Base-by-base conservation (phyloP, 2,329 filamentous ascomycete species). In the Scytalidium lignicola region DNA sequence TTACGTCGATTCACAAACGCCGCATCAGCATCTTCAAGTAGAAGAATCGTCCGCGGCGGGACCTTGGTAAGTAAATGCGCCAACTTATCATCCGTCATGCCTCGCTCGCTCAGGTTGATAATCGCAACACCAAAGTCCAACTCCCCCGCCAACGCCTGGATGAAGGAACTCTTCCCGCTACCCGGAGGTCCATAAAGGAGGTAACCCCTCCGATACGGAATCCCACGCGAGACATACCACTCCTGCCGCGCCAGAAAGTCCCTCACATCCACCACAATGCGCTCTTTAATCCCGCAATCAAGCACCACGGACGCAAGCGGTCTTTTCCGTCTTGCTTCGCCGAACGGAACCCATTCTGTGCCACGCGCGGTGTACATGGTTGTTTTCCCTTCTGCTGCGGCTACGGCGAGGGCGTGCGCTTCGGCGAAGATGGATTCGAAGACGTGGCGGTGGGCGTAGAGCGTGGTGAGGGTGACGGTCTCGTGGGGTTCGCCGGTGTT, bases 351-450 rank as follows among this genome's bases (percentile, higher is more conserved):
- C 93, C 93, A 99, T 55, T 90, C 84, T 56, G 89, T 85, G 22
- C 88, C 88, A 65, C 88, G 82, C 19, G 88, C 86, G 20, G 88
- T 90, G 67, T 93, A 96, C 48, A 99, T 90, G 10, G 90, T 78
- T 0, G 92, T 99, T 70, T 95, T 96, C 20, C 93, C 93, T 66
- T 97, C 89, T 48, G 90, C 85, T 29, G 86, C 86, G 60, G 85
- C 82, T 28, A 83, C 78, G 1, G 91, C 90, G 51, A 96, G 76
- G 17, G 79, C 74, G 63, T 96, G 88, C 3, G 93, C 92, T 67
- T 97, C 90, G 19, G 77, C 78, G 61, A 99, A 96, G 13, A 99
- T 82, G 19, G 90, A 82, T 65, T 95, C 88, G 62, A 99, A 96
- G 13, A 97, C 80, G 59, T 92, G 82, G 2, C 91, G 86, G 58